Evolutionary conservation across 2,329 filamentous ascomycete species (phyloP).

Genomic region (Diaporthe australafricana): DNA sequence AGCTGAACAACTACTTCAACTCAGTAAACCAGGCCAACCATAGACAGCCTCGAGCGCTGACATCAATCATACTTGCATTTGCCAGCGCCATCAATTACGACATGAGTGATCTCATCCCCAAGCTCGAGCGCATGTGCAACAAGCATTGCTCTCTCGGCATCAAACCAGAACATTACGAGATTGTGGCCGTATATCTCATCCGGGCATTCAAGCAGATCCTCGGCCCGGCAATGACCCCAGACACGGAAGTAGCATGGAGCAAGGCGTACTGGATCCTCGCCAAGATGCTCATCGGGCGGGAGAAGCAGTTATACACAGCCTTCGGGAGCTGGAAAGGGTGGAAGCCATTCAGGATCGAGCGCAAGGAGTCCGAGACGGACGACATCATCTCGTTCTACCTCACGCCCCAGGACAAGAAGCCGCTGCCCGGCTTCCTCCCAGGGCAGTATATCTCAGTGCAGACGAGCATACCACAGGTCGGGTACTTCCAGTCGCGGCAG

Average conservation of each 20-base stretch:
- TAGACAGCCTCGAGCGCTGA: constrained; percentile 71
- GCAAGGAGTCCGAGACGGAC: constrained; percentile 74
- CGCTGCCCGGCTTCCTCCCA: constrained; percentile 73
- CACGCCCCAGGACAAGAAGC: constrained; percentile 68
- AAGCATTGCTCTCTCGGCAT: constrained; percentile 81
- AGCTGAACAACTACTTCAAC: constrained; percentile 79
- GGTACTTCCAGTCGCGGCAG: constrained; percentile 74
- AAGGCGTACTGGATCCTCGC: constrained; percentile 81
- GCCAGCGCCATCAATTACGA: constrained; percentile 75
- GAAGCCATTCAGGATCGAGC: constrained; percentile 73
- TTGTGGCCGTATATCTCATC: constrained; percentile 77
- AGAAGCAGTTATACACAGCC: constrained; percentile 71
- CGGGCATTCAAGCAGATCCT: constrained; percentile 75
- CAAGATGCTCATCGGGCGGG: constrained; percentile 76
- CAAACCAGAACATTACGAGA: constrained; percentile 74
- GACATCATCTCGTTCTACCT: constrained; percentile 80
- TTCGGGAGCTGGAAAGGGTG: constrained; percentile 74
- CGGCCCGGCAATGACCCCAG: constrained; percentile 72
- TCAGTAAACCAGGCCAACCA: constrained; percentile 71
- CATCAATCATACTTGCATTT: constrained; percentile 75
- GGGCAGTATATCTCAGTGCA: constrained; percentile 80
- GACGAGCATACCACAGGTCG: constrained; percentile 65
- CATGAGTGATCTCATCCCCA: constrained; percentile 64
- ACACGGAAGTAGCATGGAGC: constrained; percentile 75
- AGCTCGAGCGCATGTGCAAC: constrained; percentile 71